Evolutionary conservation across 371 early-diverging fungal species (phyloP), one percentile per base, ranked within the genome.

Genomic region (Apophysomyces ossiformis): DNA sequence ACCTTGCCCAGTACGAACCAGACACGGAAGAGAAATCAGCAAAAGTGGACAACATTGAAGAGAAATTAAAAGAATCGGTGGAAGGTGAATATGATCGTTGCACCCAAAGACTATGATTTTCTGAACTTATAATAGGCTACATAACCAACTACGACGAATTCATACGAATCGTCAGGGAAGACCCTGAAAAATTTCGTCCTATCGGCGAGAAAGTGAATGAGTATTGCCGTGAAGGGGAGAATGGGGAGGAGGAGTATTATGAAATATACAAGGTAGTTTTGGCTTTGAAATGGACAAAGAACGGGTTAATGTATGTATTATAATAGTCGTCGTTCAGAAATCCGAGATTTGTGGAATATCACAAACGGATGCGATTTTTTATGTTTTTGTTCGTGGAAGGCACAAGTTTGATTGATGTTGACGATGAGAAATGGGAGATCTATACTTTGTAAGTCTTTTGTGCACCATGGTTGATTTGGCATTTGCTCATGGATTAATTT

Each of bases 301-400:
- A 41, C 57, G 18, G 39, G 26, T 12, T 46, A 8, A 37, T 21
- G 5, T 45, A 21, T 26, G 32, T 37, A 37, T 44, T 39, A 37
- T 45, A 11, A 12, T 57, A 73, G 73, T 43, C 65, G 9, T 66
- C 68, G 1, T 79, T 94, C 66, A 67, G 73, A 1, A 86, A 87
- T 32, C 85, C 81, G 8, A 76, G 85, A 16, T 92, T 93, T 66
- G 72, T 81, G 65, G 89, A 87, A 26, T 95, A 90, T 69, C 93
- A 96, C 77, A 82, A 76, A 44, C 82, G 94, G 38, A 76, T 96
- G 73, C 92, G 92, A 58, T 64, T 87, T 18, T 90, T 97, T 74
- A 78, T 91, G 13, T 79, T 95, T 60, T 87, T 92, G 37, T 95
- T 87, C 68, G 94, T 97, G 60, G 98, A 97, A 68, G 98, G 95